Evolutionary conservation across 768 basidiomycete species (phyloP).

Genomic region (Serendipita sp.): DNA sequence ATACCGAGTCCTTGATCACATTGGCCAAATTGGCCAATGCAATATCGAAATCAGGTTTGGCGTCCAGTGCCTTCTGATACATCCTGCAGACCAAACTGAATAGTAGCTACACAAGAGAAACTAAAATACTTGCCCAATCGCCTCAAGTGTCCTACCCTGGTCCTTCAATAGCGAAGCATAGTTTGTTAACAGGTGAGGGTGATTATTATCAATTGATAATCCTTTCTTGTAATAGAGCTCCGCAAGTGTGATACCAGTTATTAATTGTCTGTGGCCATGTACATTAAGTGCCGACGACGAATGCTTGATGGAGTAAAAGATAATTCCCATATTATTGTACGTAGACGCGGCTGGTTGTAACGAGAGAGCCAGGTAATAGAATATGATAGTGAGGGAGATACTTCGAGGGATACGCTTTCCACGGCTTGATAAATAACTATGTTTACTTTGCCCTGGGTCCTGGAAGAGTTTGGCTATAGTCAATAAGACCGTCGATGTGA

Average conservation of each 20-base stretch:
- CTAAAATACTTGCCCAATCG: slow-evolving; percentile 24
- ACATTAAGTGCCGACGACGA: slow-evolving; percentile 14
- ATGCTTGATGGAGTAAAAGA: slow-evolving; percentile 24
- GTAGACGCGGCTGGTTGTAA: slow-evolving; percentile 30
- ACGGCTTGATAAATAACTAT: slow-evolving; percentile 16
- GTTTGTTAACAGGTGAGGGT: slow-evolving; percentile 36
- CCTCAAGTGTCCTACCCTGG: slow-evolving; percentile 26
- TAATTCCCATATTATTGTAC: slow-evolving; percentile 36
- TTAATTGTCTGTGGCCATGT: slow-evolving; percentile 10
- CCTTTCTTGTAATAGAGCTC: slow-evolving; percentile 31
- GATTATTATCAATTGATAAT: slow-evolving; percentile 27
- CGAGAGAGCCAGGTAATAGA: slow-evolving; percentile 34
- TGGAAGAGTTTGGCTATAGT: slow-evolving; percentile 33
- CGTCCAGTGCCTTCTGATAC: slow-evolving; percentile 25
- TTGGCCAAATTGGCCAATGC: slow-evolving; percentile 38
- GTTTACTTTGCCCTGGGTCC: slow-evolving; percentile 13
- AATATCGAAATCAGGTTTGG: slow-evolving; percentile 33
- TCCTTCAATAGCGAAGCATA: slow-evolving; percentile 36
- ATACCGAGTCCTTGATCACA: slow-evolving; percentile 32
- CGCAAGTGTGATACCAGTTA: slow-evolving; percentile 25
- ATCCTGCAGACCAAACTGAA: slow-evolving; percentile 16
- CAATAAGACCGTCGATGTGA: slow-evolving; percentile 27
- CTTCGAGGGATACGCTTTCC: slow-evolving; percentile 20
- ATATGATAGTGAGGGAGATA: slow-evolving; percentile 26
- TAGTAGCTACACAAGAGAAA: neutral